Evolutionary conservation across 345 rosid genomes (phyloP).

Genomic region (Alliaria petiolata): DNA sequence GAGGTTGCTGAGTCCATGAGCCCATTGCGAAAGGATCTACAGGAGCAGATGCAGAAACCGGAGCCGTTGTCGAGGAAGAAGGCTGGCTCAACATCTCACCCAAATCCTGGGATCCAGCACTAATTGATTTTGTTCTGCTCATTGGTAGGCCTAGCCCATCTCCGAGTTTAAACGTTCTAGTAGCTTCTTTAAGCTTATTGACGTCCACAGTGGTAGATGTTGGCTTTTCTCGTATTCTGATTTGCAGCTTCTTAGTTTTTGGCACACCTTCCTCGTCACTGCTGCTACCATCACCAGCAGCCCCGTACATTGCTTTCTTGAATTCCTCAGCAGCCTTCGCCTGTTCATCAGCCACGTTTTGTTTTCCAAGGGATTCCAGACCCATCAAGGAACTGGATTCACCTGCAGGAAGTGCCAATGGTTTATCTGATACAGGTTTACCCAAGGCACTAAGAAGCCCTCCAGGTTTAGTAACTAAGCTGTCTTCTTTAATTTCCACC

Average conservation of each 20-base stretch:
- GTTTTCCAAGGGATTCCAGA: conserved; percentile 67
- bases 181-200: conserved; percentile 93
- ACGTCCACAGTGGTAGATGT: conserved; percentile 77
- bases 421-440: conserved; percentile 42
- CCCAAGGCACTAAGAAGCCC: conserved; percentile 45
- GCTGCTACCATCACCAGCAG: conserved; percentile 81
- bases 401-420: conserved; percentile 46
- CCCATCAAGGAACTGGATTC: conserved; percentile 67
- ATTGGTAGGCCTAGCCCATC: conserved; percentile 74
- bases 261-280: conserved; percentile 86
- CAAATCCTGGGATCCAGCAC: conserved; percentile 58
- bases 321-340: conserved; percentile 98
- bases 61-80: conserved; percentile 37
- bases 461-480: conserved; percentile 59
- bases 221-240: conserved; percentile 90
- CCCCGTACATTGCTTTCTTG: conserved; percentile 88
- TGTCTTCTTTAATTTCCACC: conserved; percentile 81
- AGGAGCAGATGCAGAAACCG: conserved; percentile 46
- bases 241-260: conserved; percentile 67
- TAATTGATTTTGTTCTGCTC: conserved; percentile 61
- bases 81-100: conserved; percentile 54
- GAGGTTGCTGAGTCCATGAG: conserved; percentile 49
- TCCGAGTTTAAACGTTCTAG: conserved; percentile 77
- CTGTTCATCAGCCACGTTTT: conserved; percentile 69
- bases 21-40: conserved; percentile 66